Conservation (phyloP, 345 rosid genomes). For the Salix caprea region DNA sequence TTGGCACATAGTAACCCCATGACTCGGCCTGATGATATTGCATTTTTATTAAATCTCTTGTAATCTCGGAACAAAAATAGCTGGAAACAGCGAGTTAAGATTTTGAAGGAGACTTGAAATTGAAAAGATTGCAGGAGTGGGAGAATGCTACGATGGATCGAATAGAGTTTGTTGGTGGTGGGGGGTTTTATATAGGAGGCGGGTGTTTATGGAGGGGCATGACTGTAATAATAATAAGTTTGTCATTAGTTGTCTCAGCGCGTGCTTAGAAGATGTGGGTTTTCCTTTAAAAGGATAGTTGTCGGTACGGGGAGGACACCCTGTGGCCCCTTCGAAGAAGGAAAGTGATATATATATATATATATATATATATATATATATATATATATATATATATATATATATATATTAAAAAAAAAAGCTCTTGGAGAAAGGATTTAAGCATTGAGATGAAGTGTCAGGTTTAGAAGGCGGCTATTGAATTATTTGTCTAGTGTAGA, state of each 20-base stretch:
- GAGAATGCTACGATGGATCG: neutral
- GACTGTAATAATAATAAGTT: constrained; percentile 16
- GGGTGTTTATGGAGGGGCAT: neutral
- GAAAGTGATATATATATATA: too few species aligned
- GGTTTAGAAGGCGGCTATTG: constrained; percentile 22
- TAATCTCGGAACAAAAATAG: neutral
- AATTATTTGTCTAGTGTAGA: constrained; percentile 11
- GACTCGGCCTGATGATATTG: constrained; percentile 14
- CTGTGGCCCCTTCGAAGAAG: neutral
- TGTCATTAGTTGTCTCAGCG: constrained; percentile 49
- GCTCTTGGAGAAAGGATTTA: neutral
- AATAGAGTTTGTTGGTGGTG: neutral
- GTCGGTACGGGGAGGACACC: constrained; percentile 25
- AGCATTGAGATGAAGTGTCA: constrained; percentile 16
- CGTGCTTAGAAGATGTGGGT: constrained; percentile 26
- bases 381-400: too few species aligned
- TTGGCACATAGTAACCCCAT: constrained; percentile 16
- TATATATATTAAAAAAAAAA: too few species aligned
- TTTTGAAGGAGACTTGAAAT: neutral
- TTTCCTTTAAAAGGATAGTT: constrained; percentile 35
- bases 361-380: too few species aligned
- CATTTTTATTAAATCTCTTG: neutral
- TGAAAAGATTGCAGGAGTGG: neutral
- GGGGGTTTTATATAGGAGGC: neutral
- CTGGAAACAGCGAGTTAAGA: neutral